Evolutionary conservation across 305 asterid genomes (phyloP), one percentile per base, ranked within the genome.

Genomic region (Fraxinus sp.): DNA sequence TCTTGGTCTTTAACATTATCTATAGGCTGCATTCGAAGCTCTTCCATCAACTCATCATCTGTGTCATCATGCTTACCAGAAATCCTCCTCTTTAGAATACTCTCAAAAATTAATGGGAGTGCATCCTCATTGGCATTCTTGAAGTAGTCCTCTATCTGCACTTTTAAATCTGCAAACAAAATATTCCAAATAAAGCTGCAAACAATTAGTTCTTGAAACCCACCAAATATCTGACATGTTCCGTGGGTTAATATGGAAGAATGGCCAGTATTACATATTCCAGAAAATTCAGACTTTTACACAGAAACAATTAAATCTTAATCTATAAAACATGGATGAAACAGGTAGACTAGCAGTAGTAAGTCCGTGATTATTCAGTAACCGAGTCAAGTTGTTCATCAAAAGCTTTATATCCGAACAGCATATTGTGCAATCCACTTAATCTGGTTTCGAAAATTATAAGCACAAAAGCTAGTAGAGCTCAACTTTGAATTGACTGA

Each of bases 41-140:
- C 97, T 1, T 90, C 93, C 37, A 85, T 28, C 78, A 95, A 80
- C 74, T 91, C 94, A 33, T 95, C 97, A 77, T 93, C 97, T 0
- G 93, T 89, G 2, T 91, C 93, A 70, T 86, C 94, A 70, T 95
- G 93, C 89, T 89, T 91, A 78, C 66, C 82, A 0, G 83, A 76
- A 79, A 93, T 83, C 83, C 20, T 85, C 88, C 98, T 90, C 89
- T 79, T 82, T 11, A 93, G 80, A 77, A 93, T 59, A 16, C 92
- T 87, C 84, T 90, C 91, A n/a, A 92, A 24, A 75, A 95, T 84
- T 0, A 84, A 37, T 0, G 94, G 92, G 71, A 95, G 93, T 52
- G 85, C 93, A 83, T 90, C 93, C 68, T 94, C 97, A 5, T 91
- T 88, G 77, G 74, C 79, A 78, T 87, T 87, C 66, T 86, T 74